Evolutionary conservation across 352 stramenopile genomes (phyloP), one percentile per base, ranked within the genome.

Genomic region (Phytophthora sp.): DNA sequence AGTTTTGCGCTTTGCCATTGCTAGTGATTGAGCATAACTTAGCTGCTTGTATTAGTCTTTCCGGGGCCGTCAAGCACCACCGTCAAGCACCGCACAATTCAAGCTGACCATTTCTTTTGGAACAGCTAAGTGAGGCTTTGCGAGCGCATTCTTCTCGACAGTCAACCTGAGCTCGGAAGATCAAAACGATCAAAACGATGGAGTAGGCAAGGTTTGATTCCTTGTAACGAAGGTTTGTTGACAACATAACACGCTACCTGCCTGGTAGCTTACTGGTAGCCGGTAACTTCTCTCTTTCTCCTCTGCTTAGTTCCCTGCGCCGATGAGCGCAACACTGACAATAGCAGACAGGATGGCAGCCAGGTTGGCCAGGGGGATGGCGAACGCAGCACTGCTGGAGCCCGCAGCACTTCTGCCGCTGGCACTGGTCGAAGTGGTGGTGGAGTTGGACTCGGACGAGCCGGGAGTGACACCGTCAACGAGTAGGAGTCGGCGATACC

Each of bases 231-330:
- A n/a, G n/a, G n/a, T 51, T 51, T 21, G 31, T 53, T 54, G 46
- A 54, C 43, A 60, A 60, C 39, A 60, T 51, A 60, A 48, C 52
- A 60, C 31, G 21, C 17, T n/a, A 11, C n/a, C 7, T 41, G 30
- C 21, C 30, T 27, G 48, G 34, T 45, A 44, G 18, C 48, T 45
- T 55, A n/a, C n/a, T n/a, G n/a, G n/a, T n/a, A n/a, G n/a, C n/a
- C 15, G 24, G 23, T 28, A 11, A 11, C 21, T 21, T 34, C 11
- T 41, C 12, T 38, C 26, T 38, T 11, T 26, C 12, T 39, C 9
- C 31, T 49, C 7, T 18, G 31, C 53, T 61, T 71, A 75, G 44
- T 66, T 67, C 32, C 64, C 54, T 15, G 52, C 51, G 41, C 15
- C 66, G 1, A 71, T 5, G 8, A 76, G 35, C 32, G 55, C 55